Conservation (phyloP, 129 eudicot genomes). For the Logfia minima region DNA sequence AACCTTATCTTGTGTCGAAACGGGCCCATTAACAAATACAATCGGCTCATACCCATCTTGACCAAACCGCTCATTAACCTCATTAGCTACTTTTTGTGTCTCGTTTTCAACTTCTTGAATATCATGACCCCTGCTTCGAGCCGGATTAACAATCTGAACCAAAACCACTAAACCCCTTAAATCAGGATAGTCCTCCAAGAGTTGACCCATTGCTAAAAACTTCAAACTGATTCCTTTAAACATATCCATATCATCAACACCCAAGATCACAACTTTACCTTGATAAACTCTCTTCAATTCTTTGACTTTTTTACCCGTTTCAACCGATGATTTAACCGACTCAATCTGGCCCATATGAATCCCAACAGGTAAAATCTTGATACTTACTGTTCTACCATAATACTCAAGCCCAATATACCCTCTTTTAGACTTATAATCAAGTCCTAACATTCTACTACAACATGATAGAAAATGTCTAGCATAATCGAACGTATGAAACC, state of each 20-base stretch:
- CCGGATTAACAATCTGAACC: constrained; percentile 78
- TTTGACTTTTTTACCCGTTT: constrained; percentile 48
- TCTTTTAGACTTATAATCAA: constrained; percentile 81
- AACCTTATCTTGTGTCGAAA: constrained; percentile 69
- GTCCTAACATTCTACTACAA: constrained; percentile 87
- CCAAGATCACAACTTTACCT: constrained; percentile 71
- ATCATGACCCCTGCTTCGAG: constrained; percentile 80
- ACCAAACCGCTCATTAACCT: constrained; percentile 61
- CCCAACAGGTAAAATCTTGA: constrained; percentile 85
- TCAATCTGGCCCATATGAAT: constrained; percentile 82
- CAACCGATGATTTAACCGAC: constrained; percentile 42
- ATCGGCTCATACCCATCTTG: constrained; percentile 62
- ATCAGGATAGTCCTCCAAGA: constrained; percentile 52
- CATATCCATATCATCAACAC: constrained; percentile 95
- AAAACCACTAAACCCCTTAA: constrained; percentile 66
- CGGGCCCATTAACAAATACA: constrained; percentile 70
- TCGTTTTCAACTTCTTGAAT: constrained; percentile 65
- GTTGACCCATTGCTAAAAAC: constrained; percentile 78
- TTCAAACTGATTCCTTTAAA: constrained; percentile 86
- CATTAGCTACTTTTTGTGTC: constrained; percentile 50
- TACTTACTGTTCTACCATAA: constrained; percentile 81
- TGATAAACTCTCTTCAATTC: constrained; percentile 51
- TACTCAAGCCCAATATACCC: constrained; percentile 89
- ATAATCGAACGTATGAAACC: constrained; percentile 93
- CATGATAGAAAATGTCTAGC: constrained; percentile 91